These are phyloP conservation scores for Candida methanosorbosa DNA, from an alignment of 805 yeast species.

Conservation along the genomic window DNA sequence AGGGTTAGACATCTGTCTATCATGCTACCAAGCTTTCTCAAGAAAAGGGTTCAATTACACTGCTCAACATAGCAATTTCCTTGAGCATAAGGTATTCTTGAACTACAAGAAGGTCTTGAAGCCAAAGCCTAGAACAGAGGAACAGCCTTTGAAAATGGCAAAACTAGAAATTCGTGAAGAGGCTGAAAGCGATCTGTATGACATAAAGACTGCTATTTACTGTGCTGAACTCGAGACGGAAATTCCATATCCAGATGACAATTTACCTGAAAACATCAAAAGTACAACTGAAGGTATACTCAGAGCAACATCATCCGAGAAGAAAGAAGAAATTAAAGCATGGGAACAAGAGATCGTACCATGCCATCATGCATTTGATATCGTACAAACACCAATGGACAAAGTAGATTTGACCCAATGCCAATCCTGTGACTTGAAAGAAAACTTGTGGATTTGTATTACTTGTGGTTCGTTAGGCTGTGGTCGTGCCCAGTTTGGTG, in stretches of 20 bases:
- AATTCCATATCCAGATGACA: constrained; percentile 20
- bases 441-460: constrained; percentile 88
- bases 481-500: constrained; percentile 92
- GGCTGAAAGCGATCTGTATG: constrained; percentile 54
- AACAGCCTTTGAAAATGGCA: constrained; percentile 37
- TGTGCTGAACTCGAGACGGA: constrained; percentile 22
- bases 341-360: constrained; percentile 88
- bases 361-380: constrained; percentile 65
- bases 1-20: constrained; percentile 72
- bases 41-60: constrained; percentile 42
- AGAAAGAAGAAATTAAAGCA: constrained; percentile 64
- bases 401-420: constrained; percentile 36
- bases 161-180: constrained; percentile 62
- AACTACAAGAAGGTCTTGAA: constrained; percentile 48
- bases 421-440: constrained; percentile 49
- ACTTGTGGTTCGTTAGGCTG: constrained; percentile 90
- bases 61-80: constrained; percentile 39
- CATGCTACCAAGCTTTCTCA: constrained; percentile 65
- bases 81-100: constrained; percentile 49
- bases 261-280: constrained; percentile 20
- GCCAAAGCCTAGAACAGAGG: constrained; percentile 24
- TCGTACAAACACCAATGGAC: constrained; percentile 29
- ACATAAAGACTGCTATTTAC: constrained; percentile 33
- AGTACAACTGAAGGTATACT: constrained; percentile 36
- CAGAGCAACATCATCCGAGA: constrained; percentile 48